phyloP scores from a whole-genome alignment of 441 rosid genomes.

The Pelargonium myrrhifolium region DNA sequence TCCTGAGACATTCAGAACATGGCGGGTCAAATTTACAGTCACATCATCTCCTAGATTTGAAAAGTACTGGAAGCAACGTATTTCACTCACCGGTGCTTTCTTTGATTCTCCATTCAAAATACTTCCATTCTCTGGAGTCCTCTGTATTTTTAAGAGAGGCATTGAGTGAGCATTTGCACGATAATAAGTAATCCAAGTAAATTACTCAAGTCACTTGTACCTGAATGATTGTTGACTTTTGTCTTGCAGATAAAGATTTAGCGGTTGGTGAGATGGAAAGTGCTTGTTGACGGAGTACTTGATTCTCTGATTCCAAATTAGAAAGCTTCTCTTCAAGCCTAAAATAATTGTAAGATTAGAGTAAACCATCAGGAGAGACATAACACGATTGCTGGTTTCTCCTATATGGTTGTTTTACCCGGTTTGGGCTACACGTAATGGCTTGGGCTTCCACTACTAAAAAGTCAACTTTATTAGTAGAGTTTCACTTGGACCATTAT shows the following conservation, averaged over 20 bases:
- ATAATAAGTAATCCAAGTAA: background rate
- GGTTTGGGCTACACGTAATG: background rate
- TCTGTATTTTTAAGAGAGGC: conserved; percentile 49
- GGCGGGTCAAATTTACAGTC: conserved; percentile 18
- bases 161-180: conserved; percentile 21
- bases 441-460: too few relatives aligned
- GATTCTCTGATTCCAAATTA: conserved; percentile 95
- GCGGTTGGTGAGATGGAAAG: conserved; percentile 91
- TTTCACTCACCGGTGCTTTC: conserved; percentile 47
- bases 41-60: conserved; percentile 6
- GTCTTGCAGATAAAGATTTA: conserved; percentile 57
- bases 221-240: conserved; percentile 65
- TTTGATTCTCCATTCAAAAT: conserved; percentile 66
- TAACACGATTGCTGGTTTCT: too few relatives aligned
- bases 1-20: conserved; percentile 39
- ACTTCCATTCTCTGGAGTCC: conserved; percentile 82
- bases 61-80: conserved; percentile 6
- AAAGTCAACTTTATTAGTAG: too few relatives aligned
- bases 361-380: too few relatives aligned
- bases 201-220: conserved; percentile 28
- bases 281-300: conserved; percentile 98
- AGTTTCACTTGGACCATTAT: too few relatives aligned
- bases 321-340: conserved; percentile 94
- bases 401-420: background rate
- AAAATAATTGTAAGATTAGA: background rate